Evolutionary conservation across 495 filamentous ascomycete species (phyloP).

Genomic region (Podospora sp.): DNA sequence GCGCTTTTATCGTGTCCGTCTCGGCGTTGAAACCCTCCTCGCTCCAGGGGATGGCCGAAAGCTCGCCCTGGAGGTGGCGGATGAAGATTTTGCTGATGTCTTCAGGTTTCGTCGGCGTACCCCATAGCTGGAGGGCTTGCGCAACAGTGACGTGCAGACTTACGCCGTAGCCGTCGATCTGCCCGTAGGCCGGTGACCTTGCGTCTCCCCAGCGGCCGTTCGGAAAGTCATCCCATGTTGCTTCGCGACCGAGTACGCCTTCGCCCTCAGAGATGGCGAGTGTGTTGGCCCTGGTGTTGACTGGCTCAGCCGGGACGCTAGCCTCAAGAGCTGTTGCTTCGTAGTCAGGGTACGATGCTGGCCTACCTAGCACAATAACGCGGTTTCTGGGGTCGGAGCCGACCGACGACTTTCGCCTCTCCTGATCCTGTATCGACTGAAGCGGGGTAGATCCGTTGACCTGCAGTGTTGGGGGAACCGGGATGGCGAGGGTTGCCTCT

Average conservation of each 20-base stretch:
- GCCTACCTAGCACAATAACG: conserved; percentile 70
- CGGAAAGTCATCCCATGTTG: conserved; percentile 98
- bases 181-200: conserved; percentile 85
- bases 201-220: conserved; percentile 98
- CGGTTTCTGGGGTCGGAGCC: conserved; percentile 77
- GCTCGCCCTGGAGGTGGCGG: conserved; percentile 72
- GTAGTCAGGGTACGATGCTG: conserved; percentile 56
- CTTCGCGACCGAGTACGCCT: conserved; percentile 87
- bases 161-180: conserved; percentile 94
- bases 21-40: conserved; percentile 87
- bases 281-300: conserved; percentile 73
- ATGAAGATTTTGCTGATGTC: conserved; percentile 82
- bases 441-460: conserved; percentile 37
- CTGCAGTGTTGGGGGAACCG: conserved; percentile 40
- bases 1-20: conserved; percentile 72
- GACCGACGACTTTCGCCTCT: conserved; percentile 48
- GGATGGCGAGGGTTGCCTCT: conserved; percentile 47
- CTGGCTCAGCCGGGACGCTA: conserved; percentile 58
- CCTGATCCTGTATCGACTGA: conserved; percentile 23
- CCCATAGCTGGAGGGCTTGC: conserved; percentile 82
- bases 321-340: conserved; percentile 70
- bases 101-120: conserved; percentile 62
- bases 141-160: conserved; percentile 78
- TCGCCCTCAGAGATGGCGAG: conserved; percentile 91
- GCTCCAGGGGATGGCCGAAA: conserved; percentile 85